phyloP scores from a whole-genome alignment of 1,284 basidiomycete species.

The Cystobasidium pallidum region DNA sequence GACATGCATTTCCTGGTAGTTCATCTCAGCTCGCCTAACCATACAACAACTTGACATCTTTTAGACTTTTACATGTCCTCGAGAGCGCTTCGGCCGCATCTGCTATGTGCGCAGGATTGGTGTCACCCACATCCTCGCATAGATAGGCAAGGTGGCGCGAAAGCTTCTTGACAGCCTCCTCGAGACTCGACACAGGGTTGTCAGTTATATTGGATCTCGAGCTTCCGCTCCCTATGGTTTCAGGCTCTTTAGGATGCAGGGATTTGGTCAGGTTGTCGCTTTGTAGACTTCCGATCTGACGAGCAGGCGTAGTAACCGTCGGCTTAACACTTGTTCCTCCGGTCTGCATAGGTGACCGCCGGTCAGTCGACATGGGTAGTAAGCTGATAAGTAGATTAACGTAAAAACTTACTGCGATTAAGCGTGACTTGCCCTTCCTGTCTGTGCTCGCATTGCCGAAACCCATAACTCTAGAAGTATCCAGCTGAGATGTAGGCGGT shows the following conservation, averaged over 20 bases:
- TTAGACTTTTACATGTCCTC: slow-evolving; percentile 15
- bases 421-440: neutral
- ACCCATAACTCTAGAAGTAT: slow-evolving; percentile 5
- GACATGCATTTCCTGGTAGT: too few species aligned
- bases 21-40: too few species aligned
- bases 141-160: slow-evolving; percentile 1
- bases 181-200: slow-evolving; percentile 11
- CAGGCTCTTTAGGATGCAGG: neutral
- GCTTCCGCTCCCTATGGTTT: neutral
- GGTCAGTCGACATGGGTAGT: too few species aligned
- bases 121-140: neutral
- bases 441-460: neutral
- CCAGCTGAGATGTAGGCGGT: neutral
- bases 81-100: slow-evolving; percentile 34
- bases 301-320: neutral
- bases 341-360: too few species aligned
- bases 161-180: slow-evolving; percentile 4
- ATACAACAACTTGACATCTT: slow-evolving; percentile 17
- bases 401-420: neutral
- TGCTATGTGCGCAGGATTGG: slow-evolving; percentile 22
- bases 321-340: neutral
- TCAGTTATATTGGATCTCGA: neutral
- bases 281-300: neutral
- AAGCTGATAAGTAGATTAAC: too few species aligned
- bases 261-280: neutral